Base-by-base conservation (phyloP, 345 rosid genomes). In the Syzygium jambos region DNA sequence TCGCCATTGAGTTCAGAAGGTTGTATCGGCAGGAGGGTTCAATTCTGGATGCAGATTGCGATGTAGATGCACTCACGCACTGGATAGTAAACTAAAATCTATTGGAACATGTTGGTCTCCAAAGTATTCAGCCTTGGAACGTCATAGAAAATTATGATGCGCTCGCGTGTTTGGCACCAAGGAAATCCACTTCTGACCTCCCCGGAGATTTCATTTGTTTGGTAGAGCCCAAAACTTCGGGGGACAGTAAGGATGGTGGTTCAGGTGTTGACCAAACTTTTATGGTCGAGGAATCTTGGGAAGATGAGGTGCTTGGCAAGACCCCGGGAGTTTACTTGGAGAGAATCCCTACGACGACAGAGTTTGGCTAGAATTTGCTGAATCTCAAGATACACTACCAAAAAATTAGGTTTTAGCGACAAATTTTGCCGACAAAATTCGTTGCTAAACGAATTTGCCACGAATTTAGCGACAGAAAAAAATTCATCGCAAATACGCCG, bases 61-160 rank as follows among this genome's bases (percentile, higher is more conserved):
- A 98, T 91, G 87, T 91, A 90, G 95, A 93, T 89, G 92, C 92
- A 41, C 43, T 5, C 43, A 41, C 43, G 6, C 43, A 38, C 89
- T 94, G 94, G 97, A 98, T 41, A 85, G 87, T 68, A 93, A 92
- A 90, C 88, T 93, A 55, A 96, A 94, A 90, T 93, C 98, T 53
- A 91, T 89, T 90, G 96, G 93, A 83, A 94, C 99, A 34, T 98
- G 95, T 90, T 98, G 99, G 98, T 95, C 96, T 88, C 88, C 96
- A 2, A 96, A 94, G 89, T 89, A 94, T 89, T 95, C 95, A 16
- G 98, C 96, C 61, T 85, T 95, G 59, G 97, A 95, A 87, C 92
- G 93, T 9, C 93, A 93, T 86, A 94, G 90, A 90, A 94, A 90
- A 41, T 85, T 92, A 95, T 61, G 94, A 92, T 41, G 91, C 98